A percentile compares a stretch with the other conserved stretches of the same genome.
Conservation (phyloP, 2,329 filamentous ascomycete species). For the Arachnomyces sp. region DNA sequence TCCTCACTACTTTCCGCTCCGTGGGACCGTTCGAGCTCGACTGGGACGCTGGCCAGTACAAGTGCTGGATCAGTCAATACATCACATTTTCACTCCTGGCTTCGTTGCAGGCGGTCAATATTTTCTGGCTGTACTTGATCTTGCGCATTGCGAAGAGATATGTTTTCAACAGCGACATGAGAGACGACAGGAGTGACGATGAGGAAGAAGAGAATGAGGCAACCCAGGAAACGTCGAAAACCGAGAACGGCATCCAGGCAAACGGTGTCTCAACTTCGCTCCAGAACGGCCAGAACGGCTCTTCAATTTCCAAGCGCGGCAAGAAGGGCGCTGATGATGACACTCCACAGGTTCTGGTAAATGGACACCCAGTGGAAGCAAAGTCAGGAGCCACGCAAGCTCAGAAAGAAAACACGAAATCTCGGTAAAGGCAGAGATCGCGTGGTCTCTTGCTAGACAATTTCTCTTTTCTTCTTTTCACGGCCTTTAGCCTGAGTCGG, state of each 20-base stretch:
- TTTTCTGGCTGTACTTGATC: slow-evolving; percentile 42
- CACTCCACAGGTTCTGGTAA: slow-evolving; percentile 30
- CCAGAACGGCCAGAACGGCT: slow-evolving; percentile 19
- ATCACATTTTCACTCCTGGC: slow-evolving; percentile 40
- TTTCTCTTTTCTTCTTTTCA: too few species aligned
- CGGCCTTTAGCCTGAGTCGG: too few species aligned
- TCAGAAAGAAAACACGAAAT: slow-evolving; percentile 19
- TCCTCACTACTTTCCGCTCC: slow-evolving; percentile 40
- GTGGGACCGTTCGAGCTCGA: slow-evolving; percentile 41
- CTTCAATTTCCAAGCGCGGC: slow-evolving; percentile 16
- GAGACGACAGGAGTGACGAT: slow-evolving; percentile 40
- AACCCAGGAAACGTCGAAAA: slow-evolving; percentile 9
- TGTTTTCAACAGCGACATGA: slow-evolving; percentile 29
- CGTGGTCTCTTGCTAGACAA: too few species aligned
- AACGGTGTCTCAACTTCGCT: slow-evolving; percentile 10
- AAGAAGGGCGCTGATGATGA: slow-evolving; percentile 20
- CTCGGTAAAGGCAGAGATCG: neutral
- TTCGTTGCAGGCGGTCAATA: slow-evolving; percentile 39
- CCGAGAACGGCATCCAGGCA: slow-evolving; percentile 16
- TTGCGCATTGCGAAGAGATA: slow-evolving; percentile 38
- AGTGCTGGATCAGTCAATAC: slow-evolving; percentile 42
- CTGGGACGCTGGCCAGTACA: slow-evolving; percentile 44
- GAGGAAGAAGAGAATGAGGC: slow-evolving; percentile 38
- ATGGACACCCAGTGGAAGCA: slow-evolving; percentile 30
- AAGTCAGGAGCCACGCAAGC: slow-evolving; percentile 17